These are phyloP conservation scores for Paraconiothyrium sp. DNA, from an alignment of 2,329 filamentous ascomycete genomes.

Conservation along the genomic window DNA sequence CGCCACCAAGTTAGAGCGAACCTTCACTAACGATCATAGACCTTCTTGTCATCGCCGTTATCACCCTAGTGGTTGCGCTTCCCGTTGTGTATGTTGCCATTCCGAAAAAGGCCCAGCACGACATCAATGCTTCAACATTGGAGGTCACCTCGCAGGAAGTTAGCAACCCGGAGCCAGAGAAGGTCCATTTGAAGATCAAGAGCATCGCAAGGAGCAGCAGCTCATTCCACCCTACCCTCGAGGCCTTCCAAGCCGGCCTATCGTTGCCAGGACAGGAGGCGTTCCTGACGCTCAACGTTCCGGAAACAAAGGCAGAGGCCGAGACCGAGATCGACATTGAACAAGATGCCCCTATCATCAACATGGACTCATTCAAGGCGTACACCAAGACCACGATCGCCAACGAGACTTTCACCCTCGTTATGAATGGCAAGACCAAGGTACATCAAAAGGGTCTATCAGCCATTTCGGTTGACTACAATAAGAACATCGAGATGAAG, in stretches of 20 bases:
- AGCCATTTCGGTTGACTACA: slow-evolving; percentile 61
- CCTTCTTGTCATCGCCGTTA: slow-evolving; percentile 60
- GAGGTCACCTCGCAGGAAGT: slow-evolving; percentile 62
- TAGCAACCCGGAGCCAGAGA: slow-evolving; percentile 59
- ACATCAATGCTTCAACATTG: slow-evolving; percentile 63
- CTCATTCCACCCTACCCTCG: slow-evolving; percentile 64
- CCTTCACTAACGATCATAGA: slow-evolving; percentile 31
- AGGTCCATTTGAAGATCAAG: slow-evolving; percentile 60
- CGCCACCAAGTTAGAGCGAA: neutral
- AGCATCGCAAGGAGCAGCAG: slow-evolving; percentile 59
- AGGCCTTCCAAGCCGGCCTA: slow-evolving; percentile 62
- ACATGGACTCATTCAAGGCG: slow-evolving; percentile 57
- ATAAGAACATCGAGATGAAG: slow-evolving; percentile 66
- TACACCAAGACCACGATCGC: slow-evolving; percentile 61
- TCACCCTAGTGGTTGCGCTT: slow-evolving; percentile 65
- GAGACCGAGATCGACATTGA: slow-evolving; percentile 55
- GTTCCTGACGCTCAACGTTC: slow-evolving; percentile 59
- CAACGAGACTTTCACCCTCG: slow-evolving; percentile 60
- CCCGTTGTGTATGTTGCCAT: slow-evolving; percentile 68
- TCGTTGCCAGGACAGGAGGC: slow-evolving; percentile 54
- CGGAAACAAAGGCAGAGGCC: slow-evolving; percentile 54
- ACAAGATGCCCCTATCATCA: slow-evolving; percentile 56
- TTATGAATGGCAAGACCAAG: slow-evolving; percentile 61
- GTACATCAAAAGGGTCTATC: slow-evolving; percentile 63
- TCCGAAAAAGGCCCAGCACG: slow-evolving; percentile 65